Base-by-base conservation (phyloP, 257 asterid species). In the Solanum neorickii region DNA sequence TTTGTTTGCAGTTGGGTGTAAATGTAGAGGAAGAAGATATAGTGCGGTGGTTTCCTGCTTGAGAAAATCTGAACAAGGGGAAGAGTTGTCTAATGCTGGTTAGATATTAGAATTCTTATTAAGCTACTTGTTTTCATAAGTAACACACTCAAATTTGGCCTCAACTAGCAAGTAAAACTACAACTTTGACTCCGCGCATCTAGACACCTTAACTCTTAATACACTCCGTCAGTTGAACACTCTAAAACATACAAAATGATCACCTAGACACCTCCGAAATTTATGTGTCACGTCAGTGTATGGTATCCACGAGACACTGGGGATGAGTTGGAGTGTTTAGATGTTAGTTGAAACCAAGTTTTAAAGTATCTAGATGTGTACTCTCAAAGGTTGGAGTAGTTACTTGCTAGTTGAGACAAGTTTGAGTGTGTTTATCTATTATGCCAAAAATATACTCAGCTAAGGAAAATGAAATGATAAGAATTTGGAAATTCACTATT, bases 41-140 rank as follows among this genome's bases (percentile, higher is more conserved):
- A 69, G 46, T 90, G 86, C 94, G 25, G 88, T 80, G 35, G 62
- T 91, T 87, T 56, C 93, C 52, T 52, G 91, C 87, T 93, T 98
- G 10, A 90, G 95, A 87, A 93, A 94, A 87, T 88, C 95, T 14
- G 94, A 92, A 90, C 93, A 90, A 72, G 95, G 92, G 89, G 93
- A 92, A 85, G 92, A 92, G 74, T 93, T 94, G 49, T 93, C 94
- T 87, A 84, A 89, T 87, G 91, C 96, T 20, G 91, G 93, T 88
- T 62, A 90, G 85, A 84, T 65, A 78, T 88, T 86, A 80, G 68
- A 41, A 72, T 72, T 85, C 72, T 85, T 60, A 85, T 41, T 31
- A 74, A 18, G 13, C 87, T 69, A 42, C 29, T 42, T 77, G 35
- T 62, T 86, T 29, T 33, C 42, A 52, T 18, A 52, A 52, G 1